These are phyloP conservation scores for Teunomyces funiuensis DNA, from an alignment of 805 yeast species.

Conservation along the genomic window DNA sequence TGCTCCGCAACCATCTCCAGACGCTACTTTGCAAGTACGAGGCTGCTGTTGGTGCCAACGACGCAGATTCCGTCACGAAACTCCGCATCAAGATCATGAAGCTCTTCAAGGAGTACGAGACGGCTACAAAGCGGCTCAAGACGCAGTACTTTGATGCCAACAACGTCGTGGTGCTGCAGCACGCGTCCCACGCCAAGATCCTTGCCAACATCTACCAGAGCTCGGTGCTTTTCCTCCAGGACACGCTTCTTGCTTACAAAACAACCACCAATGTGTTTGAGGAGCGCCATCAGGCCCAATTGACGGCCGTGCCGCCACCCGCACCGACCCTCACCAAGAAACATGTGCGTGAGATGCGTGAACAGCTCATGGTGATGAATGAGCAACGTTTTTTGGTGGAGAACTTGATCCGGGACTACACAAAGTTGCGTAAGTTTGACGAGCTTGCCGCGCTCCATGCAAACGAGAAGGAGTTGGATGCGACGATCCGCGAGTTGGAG, in stretches of 20 bases:
- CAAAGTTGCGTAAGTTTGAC: conserved; percentile 70
- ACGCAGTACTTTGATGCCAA: conserved; percentile 14
- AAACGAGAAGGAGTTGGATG: conserved; percentile 57
- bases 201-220: conserved; percentile 56
- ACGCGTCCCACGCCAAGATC: conserved; percentile 20
- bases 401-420: conserved; percentile 60
- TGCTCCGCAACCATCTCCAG: conserved; percentile 22
- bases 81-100: conserved; percentile 23
- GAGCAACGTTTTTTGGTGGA: conserved; percentile 79
- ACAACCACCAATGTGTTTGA: conserved; percentile 51
- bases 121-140: conserved; percentile 23
- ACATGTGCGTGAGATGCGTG: conserved; percentile 60
- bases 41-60: conserved; percentile 12
- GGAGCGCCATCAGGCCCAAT: conserved; percentile 23
- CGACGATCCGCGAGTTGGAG: conserved; percentile 48
- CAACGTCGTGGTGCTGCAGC: conserved; percentile 14
- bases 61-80: conserved; percentile 17
- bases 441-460: conserved; percentile 61
- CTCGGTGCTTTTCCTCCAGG: conserved; percentile 62
- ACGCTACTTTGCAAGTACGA: conserved; percentile 23
- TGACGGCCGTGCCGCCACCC: conserved; percentile 10
- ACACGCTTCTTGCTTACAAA: conserved; percentile 63
- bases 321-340: conserved; percentile 38
- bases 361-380: conserved; percentile 79
- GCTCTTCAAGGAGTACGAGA: conserved; percentile 34